Conservation (phyloP, 768 basidiomycete genomes). For the Tulasnella calospora region DNA sequence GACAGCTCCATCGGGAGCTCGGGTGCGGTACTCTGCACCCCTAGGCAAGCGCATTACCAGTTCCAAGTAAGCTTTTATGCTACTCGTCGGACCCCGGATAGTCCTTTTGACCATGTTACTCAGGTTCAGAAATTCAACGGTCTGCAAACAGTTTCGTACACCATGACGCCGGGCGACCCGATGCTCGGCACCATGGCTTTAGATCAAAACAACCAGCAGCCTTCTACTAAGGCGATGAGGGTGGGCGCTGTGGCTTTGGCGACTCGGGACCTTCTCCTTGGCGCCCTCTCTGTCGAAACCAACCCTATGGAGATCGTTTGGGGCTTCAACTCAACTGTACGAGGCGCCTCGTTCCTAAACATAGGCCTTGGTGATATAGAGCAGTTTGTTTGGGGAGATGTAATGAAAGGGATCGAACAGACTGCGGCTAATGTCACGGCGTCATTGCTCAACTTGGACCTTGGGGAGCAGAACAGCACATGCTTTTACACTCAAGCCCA, state of each 20-base stretch:
- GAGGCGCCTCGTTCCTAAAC: not conserved
- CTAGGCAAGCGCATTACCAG: not conserved
- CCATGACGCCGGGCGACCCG: not conserved
- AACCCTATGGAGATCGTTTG: not conserved
- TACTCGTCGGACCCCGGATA: not conserved
- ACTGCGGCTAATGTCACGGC: not conserved
- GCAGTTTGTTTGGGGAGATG: not conserved
- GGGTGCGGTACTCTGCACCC: not conserved
- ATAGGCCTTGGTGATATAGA: not conserved
- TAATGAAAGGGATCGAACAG: not conserved
- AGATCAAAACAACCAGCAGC: not conserved
- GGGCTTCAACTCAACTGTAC: not conserved
- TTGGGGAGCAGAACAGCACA: not conserved
- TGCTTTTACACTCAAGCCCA: not conserved
- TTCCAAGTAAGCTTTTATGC: not conserved
- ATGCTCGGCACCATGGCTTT: not conserved
- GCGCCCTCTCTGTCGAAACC: not conserved
- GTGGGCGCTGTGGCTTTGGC: not conserved
- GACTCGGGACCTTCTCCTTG: not conserved
- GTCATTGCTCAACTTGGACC: not conserved
- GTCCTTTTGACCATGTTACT: not conserved
- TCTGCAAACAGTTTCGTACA: not conserved
- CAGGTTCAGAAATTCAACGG: not conserved
- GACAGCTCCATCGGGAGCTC: not conserved
- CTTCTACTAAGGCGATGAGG: not conserved